A percentile compares a stretch with the other conserved stretches of the same genome.
Conservation (phyloP, 192 early-diverging fungal genomes). For the Haplosporangium gracile region DNA sequence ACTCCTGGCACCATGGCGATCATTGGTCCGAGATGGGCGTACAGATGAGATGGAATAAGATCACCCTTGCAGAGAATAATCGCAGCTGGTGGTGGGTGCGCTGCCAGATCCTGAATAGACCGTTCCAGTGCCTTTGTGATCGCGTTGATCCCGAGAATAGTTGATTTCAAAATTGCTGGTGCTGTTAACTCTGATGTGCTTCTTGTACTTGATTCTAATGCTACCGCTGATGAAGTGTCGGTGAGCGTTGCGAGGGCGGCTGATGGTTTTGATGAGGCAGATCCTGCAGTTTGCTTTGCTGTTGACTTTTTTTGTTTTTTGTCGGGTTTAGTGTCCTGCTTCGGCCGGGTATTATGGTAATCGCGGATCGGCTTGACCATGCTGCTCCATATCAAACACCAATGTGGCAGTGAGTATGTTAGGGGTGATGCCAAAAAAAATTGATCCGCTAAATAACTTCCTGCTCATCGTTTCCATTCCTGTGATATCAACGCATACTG, state of each 20-base stretch:
- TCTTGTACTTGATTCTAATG: background rate
- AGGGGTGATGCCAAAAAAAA: background rate
- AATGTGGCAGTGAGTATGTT: background rate
- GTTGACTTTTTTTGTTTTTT: slow-evolving; percentile 1
- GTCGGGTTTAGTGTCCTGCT: background rate
- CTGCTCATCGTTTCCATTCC: background rate
- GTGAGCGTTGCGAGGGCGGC: background rate
- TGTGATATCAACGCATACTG: background rate
- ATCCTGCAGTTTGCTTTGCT: background rate
- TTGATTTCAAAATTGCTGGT: slow-evolving; percentile 15
- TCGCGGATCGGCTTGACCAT: slow-evolving; percentile 31
- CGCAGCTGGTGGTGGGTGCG: slow-evolving; percentile 29
- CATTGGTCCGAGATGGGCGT: slow-evolving; percentile 38
- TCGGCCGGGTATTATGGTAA: slow-evolving; percentile 10
- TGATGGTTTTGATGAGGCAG: slow-evolving; percentile 5
- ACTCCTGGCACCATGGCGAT: slow-evolving; percentile 41
- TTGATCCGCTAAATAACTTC: background rate
- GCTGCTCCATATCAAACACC: background rate
- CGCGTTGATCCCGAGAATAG: slow-evolving; percentile 40
- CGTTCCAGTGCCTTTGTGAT: slow-evolving; percentile 40
- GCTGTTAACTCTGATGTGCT: background rate
- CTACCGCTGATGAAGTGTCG: background rate
- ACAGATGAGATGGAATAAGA: slow-evolving; percentile 32
- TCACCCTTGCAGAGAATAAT: slow-evolving; percentile 48
- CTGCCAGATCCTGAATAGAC: slow-evolving; percentile 27